Base-by-base conservation (phyloP, 1,284 basidiomycete species). In the Fistulinella staudtii region DNA sequence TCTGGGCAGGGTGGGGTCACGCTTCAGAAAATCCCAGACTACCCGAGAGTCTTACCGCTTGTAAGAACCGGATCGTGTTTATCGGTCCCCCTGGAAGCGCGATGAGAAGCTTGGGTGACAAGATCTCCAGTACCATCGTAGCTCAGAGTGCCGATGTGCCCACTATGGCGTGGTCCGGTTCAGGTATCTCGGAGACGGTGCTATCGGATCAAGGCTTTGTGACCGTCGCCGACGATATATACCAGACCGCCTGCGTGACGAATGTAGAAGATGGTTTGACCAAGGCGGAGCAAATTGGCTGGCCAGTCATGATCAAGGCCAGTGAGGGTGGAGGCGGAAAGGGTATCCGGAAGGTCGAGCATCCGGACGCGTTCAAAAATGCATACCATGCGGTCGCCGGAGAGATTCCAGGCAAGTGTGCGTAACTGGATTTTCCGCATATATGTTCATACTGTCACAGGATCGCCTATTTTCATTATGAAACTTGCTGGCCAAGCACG, bases 1-100 rank as follows among this genome's bases (percentile, higher is more conserved):
- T 99, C 28, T 99, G 96, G 96, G 96, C 96, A 36, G 96, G 96
- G 48, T 99, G 96, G 96, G 96, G 96, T 43, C 96, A 99, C 67
- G 96, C 96, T 8, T 99, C 96, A 3, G 96, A 99, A 71, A 99
- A 99, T 69, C 96, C 96, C 4, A 85, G 94, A 49, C 74, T 99
- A n/a, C 96, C 96, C 7, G 96, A 99, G 68, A 87, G 85, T 49
- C 82, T 99, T 37, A 81, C 89, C 21, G 87, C 91, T 21, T 92
- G 87, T 65, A 89, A 90, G 68, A 82, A 93, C 71, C 96, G 94
- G 72, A 96, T 99, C 64, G 86, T 99, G 52, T 99, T 99, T 75
- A 99, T 99, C 63, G 96, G 96, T 53, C 96, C 96, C 35, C 96
- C 96, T 4, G 96, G 96, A 41, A 96, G 89, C 47, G 96, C 96